phyloP scores from a whole-genome alignment of 2,329 filamentous ascomycete genomes.

The Furcasterigmium sp. region DNA sequence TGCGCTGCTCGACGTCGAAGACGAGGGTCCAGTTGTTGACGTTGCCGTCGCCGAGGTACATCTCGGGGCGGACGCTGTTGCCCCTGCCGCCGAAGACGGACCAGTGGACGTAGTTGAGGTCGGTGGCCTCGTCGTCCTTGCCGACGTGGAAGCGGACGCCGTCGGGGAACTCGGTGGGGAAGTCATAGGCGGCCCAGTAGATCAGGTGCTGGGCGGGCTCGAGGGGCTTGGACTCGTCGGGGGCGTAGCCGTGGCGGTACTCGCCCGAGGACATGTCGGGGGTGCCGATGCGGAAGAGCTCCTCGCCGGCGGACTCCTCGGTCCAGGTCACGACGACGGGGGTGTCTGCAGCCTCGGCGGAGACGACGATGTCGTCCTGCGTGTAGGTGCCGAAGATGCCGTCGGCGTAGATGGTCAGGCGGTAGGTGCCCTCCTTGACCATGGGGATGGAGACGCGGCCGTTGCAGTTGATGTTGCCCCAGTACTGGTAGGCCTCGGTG shows the following conservation, averaged over 20 bases:
- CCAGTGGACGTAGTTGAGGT: conserved; percentile 60
- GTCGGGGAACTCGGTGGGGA: conserved; percentile 47
- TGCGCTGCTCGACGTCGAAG: conserved; percentile 35
- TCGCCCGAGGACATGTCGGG: conserved; percentile 57
- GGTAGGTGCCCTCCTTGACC: conserved; percentile 52
- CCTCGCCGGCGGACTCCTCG: conserved; percentile 49
- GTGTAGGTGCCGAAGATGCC: conserved; percentile 56
- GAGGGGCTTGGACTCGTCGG: conserved; percentile 36
- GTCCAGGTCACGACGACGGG: conserved; percentile 39
- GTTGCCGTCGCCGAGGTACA: conserved; percentile 32
- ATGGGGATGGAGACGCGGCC: conserved; percentile 43
- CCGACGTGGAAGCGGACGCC: conserved; percentile 51
- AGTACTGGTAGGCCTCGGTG: conserved; percentile 49
- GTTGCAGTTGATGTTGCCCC: conserved; percentile 38
- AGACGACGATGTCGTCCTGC: conserved; percentile 41
- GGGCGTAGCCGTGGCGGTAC: conserved; percentile 47
- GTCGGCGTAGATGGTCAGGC: conserved; percentile 58
- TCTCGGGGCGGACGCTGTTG: conserved; percentile 33
- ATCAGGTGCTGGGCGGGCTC: conserved; percentile 48
- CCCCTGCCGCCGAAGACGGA: conserved; percentile 50
- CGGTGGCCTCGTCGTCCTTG: conserved; percentile 33
- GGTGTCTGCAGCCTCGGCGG: conserved; percentile 28
- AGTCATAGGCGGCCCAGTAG: conserved; percentile 55
- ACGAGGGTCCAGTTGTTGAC: conserved; percentile 52
- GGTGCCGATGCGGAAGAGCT: conserved; percentile 58